A percentile compares a stretch with the other conserved stretches of the same genome.
These are phyloP conservation scores for Cichorium intybus DNA, from an alignment of 140 eudicot species.

Conservation along the genomic window DNA sequence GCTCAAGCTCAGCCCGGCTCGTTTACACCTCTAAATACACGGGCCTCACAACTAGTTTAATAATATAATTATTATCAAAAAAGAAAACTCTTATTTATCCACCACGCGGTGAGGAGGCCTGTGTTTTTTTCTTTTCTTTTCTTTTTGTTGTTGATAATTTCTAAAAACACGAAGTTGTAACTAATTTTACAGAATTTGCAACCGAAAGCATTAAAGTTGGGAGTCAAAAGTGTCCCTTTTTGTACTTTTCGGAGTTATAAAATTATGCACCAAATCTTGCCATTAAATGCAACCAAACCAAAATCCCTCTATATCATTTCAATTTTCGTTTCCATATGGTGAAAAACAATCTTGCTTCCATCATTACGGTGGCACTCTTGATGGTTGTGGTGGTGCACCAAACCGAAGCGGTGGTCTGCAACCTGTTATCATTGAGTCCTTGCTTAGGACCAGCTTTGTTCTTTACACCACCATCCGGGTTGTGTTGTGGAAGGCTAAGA, in stretches of 20 bases:
- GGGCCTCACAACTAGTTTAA: too few species aligned
- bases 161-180: slow-evolving; percentile 17
- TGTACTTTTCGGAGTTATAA: slow-evolving; percentile 25
- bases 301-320: neutral
- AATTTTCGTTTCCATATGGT: slow-evolving; percentile 7
- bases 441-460: slow-evolving; percentile 34
- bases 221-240: slow-evolving; percentile 12
- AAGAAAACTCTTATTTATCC: neutral
- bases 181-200: neutral
- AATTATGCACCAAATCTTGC: neutral
- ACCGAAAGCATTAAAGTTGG: slow-evolving; percentile 24
- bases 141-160: neutral
- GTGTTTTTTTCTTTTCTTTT: too few species aligned
- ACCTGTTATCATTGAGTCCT: slow-evolving; percentile 20
- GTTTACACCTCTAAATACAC: too few species aligned
- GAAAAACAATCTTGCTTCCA: slow-evolving; percentile 16
- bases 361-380: slow-evolving; percentile 8
- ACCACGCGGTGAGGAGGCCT: neutral
- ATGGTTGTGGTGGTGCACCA: slow-evolving; percentile 6
- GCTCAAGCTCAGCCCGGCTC: too few species aligned
- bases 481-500: slow-evolving; percentile 34
- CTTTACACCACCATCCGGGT: slow-evolving; percentile 27
- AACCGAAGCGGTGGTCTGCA: slow-evolving; percentile 17
- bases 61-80: neutral
- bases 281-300: neutral